Conservation (phyloP, 352 stramenopile genomes). For the Globisporangium sylvaticum region DNA sequence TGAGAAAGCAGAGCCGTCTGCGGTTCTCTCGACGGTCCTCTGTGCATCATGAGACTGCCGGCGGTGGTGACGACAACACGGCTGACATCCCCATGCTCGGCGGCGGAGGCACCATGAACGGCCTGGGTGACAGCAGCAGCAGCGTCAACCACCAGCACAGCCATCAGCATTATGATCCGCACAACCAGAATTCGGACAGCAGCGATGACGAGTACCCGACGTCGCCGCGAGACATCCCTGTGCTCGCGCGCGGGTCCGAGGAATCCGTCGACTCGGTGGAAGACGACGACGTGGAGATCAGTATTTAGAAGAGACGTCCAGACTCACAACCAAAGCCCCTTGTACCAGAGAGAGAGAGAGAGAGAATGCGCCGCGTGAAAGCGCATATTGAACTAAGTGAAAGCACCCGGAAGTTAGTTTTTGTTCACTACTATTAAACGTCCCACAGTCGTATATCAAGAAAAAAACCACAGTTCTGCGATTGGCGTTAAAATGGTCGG, state of each 20-base stretch:
- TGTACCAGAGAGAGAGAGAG: background rate
- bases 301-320: conserved; percentile 9
- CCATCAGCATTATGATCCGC: background rate
- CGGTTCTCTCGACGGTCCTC: conserved; percentile 7
- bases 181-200: background rate
- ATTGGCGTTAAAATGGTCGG: background rate
- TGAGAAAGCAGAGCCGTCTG: background rate
- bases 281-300: conserved; percentile 21
- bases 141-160: background rate
- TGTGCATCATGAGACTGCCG: background rate
- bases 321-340: background rate
- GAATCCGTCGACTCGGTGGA: conserved; percentile 19
- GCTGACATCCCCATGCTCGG: conserved; percentile 16
- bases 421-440: conserved; percentile 11
- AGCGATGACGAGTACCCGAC: background rate
- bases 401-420: background rate
- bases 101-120: background rate
- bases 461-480: background rate
- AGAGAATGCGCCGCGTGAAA: background rate
- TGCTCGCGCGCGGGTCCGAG: conserved; percentile 16
- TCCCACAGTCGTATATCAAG: conserved; percentile 4
- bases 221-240: conserved; percentile 17
- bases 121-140: background rate
- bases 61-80: background rate
- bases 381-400: background rate